phyloP scores from a whole-genome alignment of 768 basidiomycete genomes.

The Grammothele lineata region DNA sequence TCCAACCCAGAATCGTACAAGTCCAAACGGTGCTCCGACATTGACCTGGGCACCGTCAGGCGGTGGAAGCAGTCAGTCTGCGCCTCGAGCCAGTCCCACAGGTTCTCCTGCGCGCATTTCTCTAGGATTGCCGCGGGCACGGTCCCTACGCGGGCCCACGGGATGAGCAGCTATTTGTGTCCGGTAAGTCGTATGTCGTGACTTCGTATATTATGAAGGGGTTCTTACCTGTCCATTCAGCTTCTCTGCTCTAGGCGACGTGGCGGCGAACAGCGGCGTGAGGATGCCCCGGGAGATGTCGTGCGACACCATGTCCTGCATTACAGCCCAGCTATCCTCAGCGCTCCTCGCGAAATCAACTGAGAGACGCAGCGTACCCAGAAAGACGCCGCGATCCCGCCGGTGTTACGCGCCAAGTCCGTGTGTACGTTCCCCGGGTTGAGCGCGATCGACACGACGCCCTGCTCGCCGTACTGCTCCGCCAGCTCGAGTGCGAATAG shows the following conservation, averaged over 20 bases:
- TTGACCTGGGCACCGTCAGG: no score
- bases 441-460: slow-evolving; percentile 40
- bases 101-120: slow-evolving; percentile 1
- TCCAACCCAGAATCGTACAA: no score
- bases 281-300: slow-evolving; percentile 3
- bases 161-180: slow-evolving; percentile 4
- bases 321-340: no score
- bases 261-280: slow-evolving; percentile 12
- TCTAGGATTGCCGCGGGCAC: not conserved
- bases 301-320: slow-evolving; percentile 6
- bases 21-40: no score
- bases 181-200: no score
- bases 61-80: slow-evolving; percentile 9
- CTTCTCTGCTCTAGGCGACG: not conserved
- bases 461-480: slow-evolving; percentile 39
- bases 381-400: no score
- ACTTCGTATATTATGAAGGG: no score
- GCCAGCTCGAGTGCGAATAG: slow-evolving; percentile 45
- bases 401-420: no score
- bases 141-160: not conserved
- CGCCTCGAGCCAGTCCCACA: slow-evolving; percentile 12
- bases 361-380: no score
- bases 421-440: no score
- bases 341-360: no score
- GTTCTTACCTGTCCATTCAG: slow-evolving; percentile 8